phyloP scores from a whole-genome alignment of 495 filamentous ascomycete genomes.

The Talaromyces trachyspermus region DNA sequence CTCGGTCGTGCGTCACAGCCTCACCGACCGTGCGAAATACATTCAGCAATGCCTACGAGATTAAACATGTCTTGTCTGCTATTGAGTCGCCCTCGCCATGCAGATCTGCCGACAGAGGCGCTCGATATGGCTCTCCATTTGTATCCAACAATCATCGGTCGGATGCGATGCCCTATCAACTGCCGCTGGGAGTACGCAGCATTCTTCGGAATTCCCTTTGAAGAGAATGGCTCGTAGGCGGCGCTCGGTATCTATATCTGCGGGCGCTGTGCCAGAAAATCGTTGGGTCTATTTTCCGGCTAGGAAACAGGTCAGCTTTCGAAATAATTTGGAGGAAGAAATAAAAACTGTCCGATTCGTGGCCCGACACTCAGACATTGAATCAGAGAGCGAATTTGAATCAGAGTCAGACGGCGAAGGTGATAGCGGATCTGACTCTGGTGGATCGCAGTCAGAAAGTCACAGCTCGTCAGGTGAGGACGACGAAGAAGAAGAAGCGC shows the following conservation, averaged over 20 bases:
- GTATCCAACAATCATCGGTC: constrained; percentile 12
- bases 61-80: constrained; percentile 56
- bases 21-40: constrained; percentile 80
- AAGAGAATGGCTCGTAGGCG: constrained; percentile 27
- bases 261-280: constrained; percentile 23
- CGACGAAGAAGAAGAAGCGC: constrained; percentile 2
- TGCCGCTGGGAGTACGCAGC: constrained; percentile 57
- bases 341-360: constrained; percentile 47
- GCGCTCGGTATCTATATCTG: constrained; percentile 32
- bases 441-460: constrained; percentile 23
- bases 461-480: constrained; percentile 39
- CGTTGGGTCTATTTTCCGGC: constrained; percentile 48
- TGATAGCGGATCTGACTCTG: constrained; percentile 29
- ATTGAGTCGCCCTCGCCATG: constrained; percentile 29
- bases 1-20: constrained; percentile 50
- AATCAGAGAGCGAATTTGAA: constrained; percentile 16
- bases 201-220: constrained; percentile 72
- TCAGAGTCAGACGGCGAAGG: constrained; percentile 10
- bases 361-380: constrained; percentile 42
- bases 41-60: constrained; percentile 70
- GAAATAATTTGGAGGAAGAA: constrained; percentile 46
- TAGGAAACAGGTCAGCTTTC: constrained; percentile 51
- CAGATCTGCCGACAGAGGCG: constrained; percentile 27
- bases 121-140: constrained; percentile 32
- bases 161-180: constrained; percentile 50